A percentile compares a stretch with the other conserved stretches of the same genome.
phyloP scores from a whole-genome alignment of 345 rosid genomes.

The Hirschfeldia incana region DNA sequence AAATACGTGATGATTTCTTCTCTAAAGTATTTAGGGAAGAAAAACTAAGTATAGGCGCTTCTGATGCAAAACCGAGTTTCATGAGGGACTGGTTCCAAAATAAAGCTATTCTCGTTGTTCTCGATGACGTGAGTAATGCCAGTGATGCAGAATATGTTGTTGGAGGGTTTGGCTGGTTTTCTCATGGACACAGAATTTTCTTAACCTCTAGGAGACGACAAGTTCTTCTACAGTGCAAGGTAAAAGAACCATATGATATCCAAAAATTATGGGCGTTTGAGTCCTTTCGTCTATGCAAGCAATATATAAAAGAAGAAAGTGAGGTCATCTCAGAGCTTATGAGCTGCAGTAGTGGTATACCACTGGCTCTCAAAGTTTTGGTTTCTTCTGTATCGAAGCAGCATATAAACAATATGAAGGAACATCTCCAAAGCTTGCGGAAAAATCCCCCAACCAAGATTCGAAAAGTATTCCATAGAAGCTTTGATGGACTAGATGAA shows the following conservation, averaged over 20 bases:
- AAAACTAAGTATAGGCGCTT: background rate
- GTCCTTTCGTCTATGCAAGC: slow-evolving; percentile 11
- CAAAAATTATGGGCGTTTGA: background rate
- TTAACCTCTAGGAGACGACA: slow-evolving; percentile 31
- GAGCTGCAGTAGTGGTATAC: slow-evolving; percentile 22
- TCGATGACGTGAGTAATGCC: slow-evolving; percentile 30
- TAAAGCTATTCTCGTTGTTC: slow-evolving; percentile 30
- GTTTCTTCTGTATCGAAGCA: slow-evolving; percentile 7
- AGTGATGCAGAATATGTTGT: slow-evolving; percentile 24
- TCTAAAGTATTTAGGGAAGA: slow-evolving; percentile 18
- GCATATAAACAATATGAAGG: background rate
- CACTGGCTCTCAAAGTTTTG: slow-evolving; percentile 16
- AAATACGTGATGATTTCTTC: slow-evolving; percentile 24
- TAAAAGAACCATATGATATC: slow-evolving; percentile 10
- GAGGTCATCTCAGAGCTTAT: background rate
- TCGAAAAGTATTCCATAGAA: no score
- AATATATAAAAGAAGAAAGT: no score
- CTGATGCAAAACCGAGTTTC: slow-evolving; percentile 19
- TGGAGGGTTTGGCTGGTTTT: slow-evolving; percentile 31
- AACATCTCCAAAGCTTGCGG: no score
- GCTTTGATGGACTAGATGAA: no score
- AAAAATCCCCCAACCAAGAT: no score
- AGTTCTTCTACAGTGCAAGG: slow-evolving; percentile 21
- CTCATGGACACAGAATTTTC: slow-evolving; percentile 32
- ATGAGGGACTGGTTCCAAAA: background rate